phyloP scores from a whole-genome alignment of 2,329 filamentous ascomycete genomes.

The Alternaria tenuissima region DNA sequence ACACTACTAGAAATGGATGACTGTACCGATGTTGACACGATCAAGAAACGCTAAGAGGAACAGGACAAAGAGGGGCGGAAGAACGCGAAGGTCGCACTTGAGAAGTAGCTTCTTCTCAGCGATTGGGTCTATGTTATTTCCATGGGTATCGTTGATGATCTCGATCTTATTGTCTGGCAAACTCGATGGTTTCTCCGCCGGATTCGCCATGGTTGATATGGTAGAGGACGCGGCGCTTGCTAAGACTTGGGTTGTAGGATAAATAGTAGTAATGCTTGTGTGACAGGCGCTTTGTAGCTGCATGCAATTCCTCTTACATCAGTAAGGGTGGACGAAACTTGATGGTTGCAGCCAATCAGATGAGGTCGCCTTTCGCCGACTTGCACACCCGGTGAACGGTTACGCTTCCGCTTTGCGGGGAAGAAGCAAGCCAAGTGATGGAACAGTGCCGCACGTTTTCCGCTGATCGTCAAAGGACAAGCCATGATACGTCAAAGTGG shows the following conservation, averaged over 20 bases:
- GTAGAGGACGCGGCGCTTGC: neutral
- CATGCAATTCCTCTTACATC: neutral
- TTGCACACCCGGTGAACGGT: neutral
- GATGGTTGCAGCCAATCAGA: conserved; percentile 2
- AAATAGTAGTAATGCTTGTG: neutral
- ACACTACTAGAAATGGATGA: neutral
- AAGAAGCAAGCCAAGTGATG: conserved; percentile 7
- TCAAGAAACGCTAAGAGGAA: conserved; percentile 41
- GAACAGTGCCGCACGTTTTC: conserved; percentile 12
- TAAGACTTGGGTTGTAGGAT: neutral
- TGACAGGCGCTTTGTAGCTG: neutral
- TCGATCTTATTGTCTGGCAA: conserved; percentile 33
- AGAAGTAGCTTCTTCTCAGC: conserved; percentile 58
- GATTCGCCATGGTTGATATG: conserved; percentile 19
- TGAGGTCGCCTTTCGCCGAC: neutral
- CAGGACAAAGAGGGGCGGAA: conserved; percentile 59
- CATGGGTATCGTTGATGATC: conserved; percentile 35
- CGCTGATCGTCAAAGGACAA: neutral
- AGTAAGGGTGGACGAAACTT: neutral
- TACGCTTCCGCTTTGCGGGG: conserved; percentile 8
- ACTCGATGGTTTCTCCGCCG: conserved; percentile 3
- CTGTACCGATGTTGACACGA: conserved; percentile 29
- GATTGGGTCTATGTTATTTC: conserved; percentile 40
- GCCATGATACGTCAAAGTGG: neutral
- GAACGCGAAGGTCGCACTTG: conserved; percentile 59